These are phyloP conservation scores for Aphanomyces stellatus DNA, from an alignment of 352 stramenopile species.

Conservation along the genomic window DNA sequence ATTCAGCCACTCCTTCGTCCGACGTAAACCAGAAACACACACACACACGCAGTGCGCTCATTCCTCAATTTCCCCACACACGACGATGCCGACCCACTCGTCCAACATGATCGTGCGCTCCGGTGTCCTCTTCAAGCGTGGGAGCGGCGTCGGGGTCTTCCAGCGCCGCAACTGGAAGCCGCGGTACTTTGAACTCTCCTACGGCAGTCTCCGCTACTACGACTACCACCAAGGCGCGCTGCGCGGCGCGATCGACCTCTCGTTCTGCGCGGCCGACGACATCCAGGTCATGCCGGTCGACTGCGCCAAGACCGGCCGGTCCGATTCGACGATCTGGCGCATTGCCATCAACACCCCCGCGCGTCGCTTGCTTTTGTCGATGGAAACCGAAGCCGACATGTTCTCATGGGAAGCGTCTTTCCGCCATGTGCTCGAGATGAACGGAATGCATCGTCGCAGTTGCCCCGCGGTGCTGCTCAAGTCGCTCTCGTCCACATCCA, in stretches of 20 bases:
- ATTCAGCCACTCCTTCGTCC: no score
- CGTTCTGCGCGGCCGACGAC: slow-evolving; percentile 24
- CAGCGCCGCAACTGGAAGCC: slow-evolving; percentile 44
- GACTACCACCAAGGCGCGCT: slow-evolving; percentile 28
- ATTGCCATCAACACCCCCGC: slow-evolving; percentile 32
- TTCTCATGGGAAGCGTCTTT: slow-evolving; percentile 39
- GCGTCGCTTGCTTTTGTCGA: slow-evolving; percentile 31
- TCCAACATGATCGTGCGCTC: slow-evolving; percentile 20
- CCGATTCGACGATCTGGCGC: slow-evolving; percentile 40
- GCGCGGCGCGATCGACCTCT: slow-evolving; percentile 32
- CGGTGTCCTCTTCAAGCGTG: slow-evolving; percentile 44
- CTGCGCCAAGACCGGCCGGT: slow-evolving; percentile 34
- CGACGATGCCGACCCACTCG: no score
- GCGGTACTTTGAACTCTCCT: slow-evolving; percentile 41
- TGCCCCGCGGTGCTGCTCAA: no score
- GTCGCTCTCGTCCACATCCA: neutral
- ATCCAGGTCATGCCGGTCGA: slow-evolving; percentile 41
- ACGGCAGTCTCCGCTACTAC: slow-evolving; percentile 29
- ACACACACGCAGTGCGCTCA: no score
- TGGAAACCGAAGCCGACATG: slow-evolving; percentile 36
- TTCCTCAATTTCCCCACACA: no score
- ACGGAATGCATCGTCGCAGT: neutral
- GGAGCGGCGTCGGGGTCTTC: slow-evolving; percentile 34
- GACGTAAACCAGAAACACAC: no score
- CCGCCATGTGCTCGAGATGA: slow-evolving; percentile 27